Base-by-base conservation (phyloP, 306 rosid genomes). In the Acacia confusa region DNA sequence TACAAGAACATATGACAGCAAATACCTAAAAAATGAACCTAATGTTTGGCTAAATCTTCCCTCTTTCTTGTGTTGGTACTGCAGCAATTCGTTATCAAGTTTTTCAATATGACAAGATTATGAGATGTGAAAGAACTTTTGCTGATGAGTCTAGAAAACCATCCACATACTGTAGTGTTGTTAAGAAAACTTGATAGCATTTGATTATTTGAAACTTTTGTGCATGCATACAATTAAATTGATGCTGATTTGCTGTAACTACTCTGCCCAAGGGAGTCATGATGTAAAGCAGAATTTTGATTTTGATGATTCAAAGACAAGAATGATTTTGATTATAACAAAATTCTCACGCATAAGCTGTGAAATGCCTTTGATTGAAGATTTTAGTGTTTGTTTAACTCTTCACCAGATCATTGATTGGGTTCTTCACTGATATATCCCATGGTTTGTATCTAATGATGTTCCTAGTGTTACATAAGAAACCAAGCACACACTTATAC, bases 311-410 rank as follows among this genome's bases (percentile, higher is more conserved):
- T 55, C 45, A 3, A 13, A 47, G 78, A 20, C 22, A 67, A 79
- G 83, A 80, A 86, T 86, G 75, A 80, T 68, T 68, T 69, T 66
- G 74, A 57, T 71, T 57, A 69, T 22, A 12, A 9, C 52, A 32
- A 34, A 38, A 11, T 75, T 55, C 38, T 20, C 53, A 22, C 53
- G 52, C 13, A 36, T 75, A 44, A 55, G 38, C 68, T 36, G 15
- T 75, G 36, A 22, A 57, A 57, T 75, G 38, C 27, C 78, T 20
- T 57, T 7, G 34, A 34, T 38, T 36, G 53, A 38, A 38, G 53
- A 55, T 22, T 75, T 55, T 57, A 38, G 20, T 5, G 40, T 63
- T 34, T 22, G 20, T 63, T 28, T 6, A 30, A 64, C 70, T 30
- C 38, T 34, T 4, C 40, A 61, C 38, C 36, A 4, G 17, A 15